Evolutionary conservation across 2,329 filamentous ascomycete genomes (phyloP), one percentile per base, ranked within the genome.

Genomic region (Daldinia sp.): DNA sequence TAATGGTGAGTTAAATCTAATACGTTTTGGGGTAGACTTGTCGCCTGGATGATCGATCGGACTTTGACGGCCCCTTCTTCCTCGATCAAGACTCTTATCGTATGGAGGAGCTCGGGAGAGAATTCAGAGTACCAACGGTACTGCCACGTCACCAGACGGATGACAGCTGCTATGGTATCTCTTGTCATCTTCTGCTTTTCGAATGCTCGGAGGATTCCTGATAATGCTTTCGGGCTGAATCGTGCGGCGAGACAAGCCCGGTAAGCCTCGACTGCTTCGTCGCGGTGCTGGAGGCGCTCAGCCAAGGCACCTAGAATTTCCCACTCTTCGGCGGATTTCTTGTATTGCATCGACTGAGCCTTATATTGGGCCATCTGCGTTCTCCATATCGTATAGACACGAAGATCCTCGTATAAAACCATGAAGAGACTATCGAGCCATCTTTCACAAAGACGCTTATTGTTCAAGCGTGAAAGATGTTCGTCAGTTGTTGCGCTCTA

Each of bases 121-220:
- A 99, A 99, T 85, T 99, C 95, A 58, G 94, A 97, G 81, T 99
- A 99, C 95, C 95, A 99, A 70, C 95, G 86, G 79, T 97, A 99
- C 80, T 99, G 95, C 95, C 95, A 99, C 10, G 94, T 95, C 30
- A 98, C 92, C 39, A 99, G 82, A 53, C 93, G 85, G 68, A 99
- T 97, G 61, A 97, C 83, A n/a, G 92, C 89, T 25, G 89, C 90
- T 5, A 98, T 85, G 59, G 90, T 92, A 63, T 93, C 91, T 64
- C 93, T 83, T 3, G 92, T 93, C 77, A 92, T 92, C 72, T 90
- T 91, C 61, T 85, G 84, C 74, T 87, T 87, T 78, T 96, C 91
- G 70, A 93, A 93, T 48, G 92, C 84, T 56, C 88, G 89, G 51
- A 98, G 80, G 58, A 98, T 89, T 2, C 95, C 95, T 15, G 88